Base-by-base conservation (phyloP, 2,329 filamentous ascomycete species). In the Fusarium annulatum region DNA sequence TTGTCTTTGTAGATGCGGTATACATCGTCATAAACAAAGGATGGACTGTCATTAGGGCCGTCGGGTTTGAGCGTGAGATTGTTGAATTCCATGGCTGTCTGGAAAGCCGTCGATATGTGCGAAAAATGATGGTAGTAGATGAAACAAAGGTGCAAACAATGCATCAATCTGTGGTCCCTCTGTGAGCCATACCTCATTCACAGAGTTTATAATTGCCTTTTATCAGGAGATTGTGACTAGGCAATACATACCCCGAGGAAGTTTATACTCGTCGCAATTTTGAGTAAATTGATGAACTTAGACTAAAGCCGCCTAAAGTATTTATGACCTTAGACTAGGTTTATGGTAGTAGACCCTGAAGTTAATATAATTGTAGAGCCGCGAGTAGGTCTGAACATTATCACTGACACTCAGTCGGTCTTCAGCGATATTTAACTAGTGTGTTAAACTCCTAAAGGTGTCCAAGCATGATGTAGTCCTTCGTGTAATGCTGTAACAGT, bases 131-230 rank as follows among this genome's bases (percentile, higher is more conserved):
- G 28, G 28, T 21, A 46, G 5, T 21, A 46, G 5, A n/a, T n/a
- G 15, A n/a, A n/a, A 9, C 5, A n/a, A 33, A 7, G 9, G 10
- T 18, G 2, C 9, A n/a, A n/a, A 33, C 6, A 5, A 10, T 16
- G 7, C 0, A 3, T n/a, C 7, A 1, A 12, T 33, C 0, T 33
- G 21, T n/a, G 0, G 19, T 33, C 1, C 7, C 21, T 49, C 9
- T 18, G 9, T n/a, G 7, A 49, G 28, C 16, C 28, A 33, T 1
- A 4, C 11, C 15, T 18, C 3, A 12, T 9, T 14, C 4, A 4
- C 8, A 34, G 11, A 34, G 48, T 51, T 34, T 34, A 9, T 0
- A 51, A 19, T 34, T 2, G 11, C 21, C 21, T 34, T 51, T 18
- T 2, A 7, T 51, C 8, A 23, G 5, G 15, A 6, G 16, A 51